Base-by-base conservation (phyloP, 345 rosid species). In the Hibiscus mutabilis region DNA sequence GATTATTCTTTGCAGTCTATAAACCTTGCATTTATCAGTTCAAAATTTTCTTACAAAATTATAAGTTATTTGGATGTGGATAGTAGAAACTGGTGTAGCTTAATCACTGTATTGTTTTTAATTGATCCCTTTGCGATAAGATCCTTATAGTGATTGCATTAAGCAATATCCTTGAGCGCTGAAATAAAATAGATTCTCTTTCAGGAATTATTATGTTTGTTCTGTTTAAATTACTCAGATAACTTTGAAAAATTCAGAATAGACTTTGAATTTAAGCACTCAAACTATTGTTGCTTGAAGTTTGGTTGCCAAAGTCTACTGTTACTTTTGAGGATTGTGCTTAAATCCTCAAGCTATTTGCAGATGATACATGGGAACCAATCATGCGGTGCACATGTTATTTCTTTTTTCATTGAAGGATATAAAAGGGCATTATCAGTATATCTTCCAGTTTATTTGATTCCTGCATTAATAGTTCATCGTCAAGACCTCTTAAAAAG, bases 391-490 rank as follows among this genome's bases (percentile, higher is more conserved):
- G 80, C 53, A 58, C 98, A 94, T 73, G 75, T 77, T 63, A 24
- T 78, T 60, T 86, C 96, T 44, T 94, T 91, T 79, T 76, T 94
- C 60, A 49, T 85, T 80, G 79, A 94, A 85, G 95, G 92, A 63
- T 91, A 89, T 78, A 86, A 79, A 82, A 88, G 98, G 82, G 95
- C 98, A 9, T 62, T 94, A 65, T 96, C 95, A 4, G 95, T 94
- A 7, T 94, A 94, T 79, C 84, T 94, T 67, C 98, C 97, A 52
- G 98, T 94, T 19, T 94, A 94, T 85, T 77, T 94, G 70, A 64
- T 94, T 73, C 96, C 98, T 53, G 97, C 98, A 27, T 73, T 94
- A 52, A 88, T 94, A 74, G 95, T 94, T 73, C 98, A 94, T 85
- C 97, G 98, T 25, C 82, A 85, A 75, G 96, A 82, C 70, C 96